These are phyloP conservation scores for Neopestalotiopsis rosae DNA, from an alignment of 2,329 filamentous ascomycete species.

Conservation along the genomic window DNA sequence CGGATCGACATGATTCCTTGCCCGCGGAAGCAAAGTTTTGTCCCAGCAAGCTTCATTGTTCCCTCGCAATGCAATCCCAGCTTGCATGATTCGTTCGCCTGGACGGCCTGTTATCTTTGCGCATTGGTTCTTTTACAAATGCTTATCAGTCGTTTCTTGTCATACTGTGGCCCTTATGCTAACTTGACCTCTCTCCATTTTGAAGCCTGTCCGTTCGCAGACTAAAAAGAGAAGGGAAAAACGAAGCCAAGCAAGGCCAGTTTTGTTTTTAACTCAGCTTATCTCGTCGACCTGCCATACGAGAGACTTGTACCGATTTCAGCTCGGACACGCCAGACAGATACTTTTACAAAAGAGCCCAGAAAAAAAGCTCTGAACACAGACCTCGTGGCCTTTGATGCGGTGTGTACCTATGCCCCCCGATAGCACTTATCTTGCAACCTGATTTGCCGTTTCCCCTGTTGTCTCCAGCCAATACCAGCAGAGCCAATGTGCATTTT, in stretches of 20 bases:
- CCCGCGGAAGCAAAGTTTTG: background rate
- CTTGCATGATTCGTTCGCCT: background rate
- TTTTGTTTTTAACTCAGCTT: background rate
- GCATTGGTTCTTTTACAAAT: background rate
- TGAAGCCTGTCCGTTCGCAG: constrained; percentile 11
- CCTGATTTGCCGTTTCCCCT: constrained; percentile 16
- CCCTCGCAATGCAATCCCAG: background rate
- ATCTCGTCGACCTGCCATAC: background rate
- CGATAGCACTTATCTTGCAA: constrained; percentile 14
- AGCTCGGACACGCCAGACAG: constrained; percentile 3
- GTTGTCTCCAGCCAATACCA: constrained; percentile 5
- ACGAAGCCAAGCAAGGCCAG: constrained; percentile 1
- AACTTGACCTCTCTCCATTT: constrained; percentile 1
- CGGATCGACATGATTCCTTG: background rate
- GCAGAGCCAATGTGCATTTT: constrained; percentile 6
- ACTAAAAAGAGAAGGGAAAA: background rate
- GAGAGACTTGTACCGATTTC: background rate
- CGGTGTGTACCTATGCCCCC: constrained; percentile 25
- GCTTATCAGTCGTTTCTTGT: constrained; percentile 14
- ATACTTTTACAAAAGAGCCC: background rate
- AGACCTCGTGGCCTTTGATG: constrained; percentile 30
- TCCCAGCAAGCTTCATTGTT: background rate
- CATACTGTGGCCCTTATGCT: constrained; percentile 7
- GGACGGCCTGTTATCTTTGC: background rate
- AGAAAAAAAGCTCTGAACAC: background rate